Evolutionary conservation across 2,329 filamentous ascomycete genomes (phyloP).

Genomic region (Colletotrichum liaoningense): DNA sequence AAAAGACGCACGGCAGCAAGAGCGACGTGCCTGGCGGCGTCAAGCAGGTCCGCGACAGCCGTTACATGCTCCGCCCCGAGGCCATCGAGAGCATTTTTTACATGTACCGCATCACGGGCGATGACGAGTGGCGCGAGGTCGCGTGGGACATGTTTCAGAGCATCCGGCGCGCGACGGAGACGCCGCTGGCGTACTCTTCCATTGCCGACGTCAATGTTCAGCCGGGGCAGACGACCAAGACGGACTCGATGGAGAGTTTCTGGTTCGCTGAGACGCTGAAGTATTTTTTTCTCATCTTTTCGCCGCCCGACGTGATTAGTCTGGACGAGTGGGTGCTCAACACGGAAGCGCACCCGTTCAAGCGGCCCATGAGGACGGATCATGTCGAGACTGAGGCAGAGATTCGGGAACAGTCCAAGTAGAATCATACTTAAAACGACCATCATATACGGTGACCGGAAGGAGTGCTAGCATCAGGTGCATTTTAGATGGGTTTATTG

Average conservation of each 20-base stretch:
- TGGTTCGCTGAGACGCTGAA: conserved; percentile 84
- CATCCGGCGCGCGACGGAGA: conserved; percentile 55
- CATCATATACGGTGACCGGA: background rate
- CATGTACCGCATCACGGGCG: conserved; percentile 62
- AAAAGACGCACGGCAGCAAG: conserved; percentile 42
- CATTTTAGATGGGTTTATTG: background rate
- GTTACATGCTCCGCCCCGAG: conserved; percentile 60
- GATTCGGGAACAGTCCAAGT: conserved; percentile 6
- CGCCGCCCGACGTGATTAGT: conserved; percentile 70
- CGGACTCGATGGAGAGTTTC: conserved; percentile 58
- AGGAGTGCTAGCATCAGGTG: background rate
- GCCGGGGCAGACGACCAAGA: conserved; percentile 30
- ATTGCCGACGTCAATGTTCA: conserved; percentile 41
- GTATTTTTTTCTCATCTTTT: conserved; percentile 81
- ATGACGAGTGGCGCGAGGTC: conserved; percentile 54
- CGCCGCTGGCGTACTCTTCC: conserved; percentile 55
- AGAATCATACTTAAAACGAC: background rate
- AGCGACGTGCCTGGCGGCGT: conserved; percentile 64
- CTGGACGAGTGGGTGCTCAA: conserved; percentile 78
- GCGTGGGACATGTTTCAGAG: conserved; percentile 62
- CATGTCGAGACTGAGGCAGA: conserved; percentile 26
- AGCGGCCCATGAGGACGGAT: conserved; percentile 41
- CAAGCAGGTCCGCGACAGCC: conserved; percentile 58
- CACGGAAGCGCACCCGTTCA: conserved; percentile 66
- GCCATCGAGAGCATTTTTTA: conserved; percentile 65